Evolutionary conservation across 2,329 filamentous ascomycete species (phyloP).

Genomic region (Fusarium globosum): DNA sequence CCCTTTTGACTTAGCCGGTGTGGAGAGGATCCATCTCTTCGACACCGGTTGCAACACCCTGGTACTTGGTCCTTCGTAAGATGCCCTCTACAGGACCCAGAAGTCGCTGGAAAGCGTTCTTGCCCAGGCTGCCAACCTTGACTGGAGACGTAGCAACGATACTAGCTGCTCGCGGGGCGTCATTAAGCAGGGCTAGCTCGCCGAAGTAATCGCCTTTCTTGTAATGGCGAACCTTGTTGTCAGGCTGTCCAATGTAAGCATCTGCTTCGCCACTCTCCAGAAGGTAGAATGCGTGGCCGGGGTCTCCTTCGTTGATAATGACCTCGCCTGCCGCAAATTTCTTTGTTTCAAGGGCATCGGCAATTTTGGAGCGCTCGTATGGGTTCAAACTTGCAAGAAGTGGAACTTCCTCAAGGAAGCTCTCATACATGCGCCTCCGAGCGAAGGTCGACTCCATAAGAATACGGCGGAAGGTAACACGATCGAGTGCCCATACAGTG

Average conservation of each 20-base stretch:
- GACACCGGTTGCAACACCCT: slow-evolving; percentile 68
- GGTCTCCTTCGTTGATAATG: slow-evolving; percentile 93
- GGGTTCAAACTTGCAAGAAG: slow-evolving; percentile 84
- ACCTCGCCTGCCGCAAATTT: slow-evolving; percentile 83
- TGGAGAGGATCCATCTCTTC: slow-evolving; percentile 76
- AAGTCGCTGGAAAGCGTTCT: slow-evolving; percentile 93
- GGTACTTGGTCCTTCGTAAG: slow-evolving; percentile 82
- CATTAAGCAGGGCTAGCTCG: slow-evolving; percentile 91
- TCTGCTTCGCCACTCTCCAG: slow-evolving; percentile 89
- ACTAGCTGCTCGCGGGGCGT: slow-evolving; percentile 91
- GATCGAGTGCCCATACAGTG: slow-evolving; percentile 93
- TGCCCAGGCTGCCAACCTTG: slow-evolving; percentile 92
- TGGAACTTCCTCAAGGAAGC: slow-evolving; percentile 93
- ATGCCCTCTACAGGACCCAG: slow-evolving; percentile 94
- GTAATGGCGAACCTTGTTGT: slow-evolving; percentile 81
- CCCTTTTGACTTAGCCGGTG: slow-evolving; percentile 41
- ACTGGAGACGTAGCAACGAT: slow-evolving; percentile 86
- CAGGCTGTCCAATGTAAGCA: slow-evolving; percentile 81
- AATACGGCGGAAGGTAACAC: slow-evolving; percentile 95
- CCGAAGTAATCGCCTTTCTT: slow-evolving; percentile 96
- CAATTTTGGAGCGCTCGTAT: slow-evolving; percentile 97
- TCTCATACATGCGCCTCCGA: slow-evolving; percentile 95
- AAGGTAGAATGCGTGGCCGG: slow-evolving; percentile 90
- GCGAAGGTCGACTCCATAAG: slow-evolving; percentile 98
- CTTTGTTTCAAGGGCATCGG: slow-evolving; percentile 91